A percentile compares a stretch with the other conserved stretches of the same genome.
Evolutionary conservation across 78 protist genomes (phyloP).

Genomic region (Dictyostelium brefeldianum): DNA sequence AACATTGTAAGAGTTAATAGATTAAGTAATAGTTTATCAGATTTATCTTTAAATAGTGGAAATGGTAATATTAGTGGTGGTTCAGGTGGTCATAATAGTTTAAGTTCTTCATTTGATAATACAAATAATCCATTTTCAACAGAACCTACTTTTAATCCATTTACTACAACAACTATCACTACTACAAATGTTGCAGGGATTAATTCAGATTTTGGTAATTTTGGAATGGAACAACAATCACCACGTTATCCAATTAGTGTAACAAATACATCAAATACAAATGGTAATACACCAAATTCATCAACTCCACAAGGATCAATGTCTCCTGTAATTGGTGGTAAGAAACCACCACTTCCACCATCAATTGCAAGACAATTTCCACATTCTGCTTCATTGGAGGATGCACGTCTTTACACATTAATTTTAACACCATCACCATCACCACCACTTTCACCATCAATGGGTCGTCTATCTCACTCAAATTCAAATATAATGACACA

Average conservation of each 20-base stretch:
- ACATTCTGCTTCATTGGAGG: slow-evolving; percentile 77
- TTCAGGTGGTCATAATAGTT: background rate
- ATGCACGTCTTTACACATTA: slow-evolving; percentile 55
- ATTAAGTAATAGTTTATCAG: background rate
- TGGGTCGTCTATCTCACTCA: slow-evolving; percentile 40
- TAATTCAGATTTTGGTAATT: background rate
- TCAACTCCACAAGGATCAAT: background rate
- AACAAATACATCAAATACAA: background rate
- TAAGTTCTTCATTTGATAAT: background rate
- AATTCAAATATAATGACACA: background rate
- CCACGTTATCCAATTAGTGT: background rate
- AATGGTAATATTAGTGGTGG: background rate
- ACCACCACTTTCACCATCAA: slow-evolving; percentile 69
- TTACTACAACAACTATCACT: background rate
- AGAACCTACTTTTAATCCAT: slow-evolving; percentile 71
- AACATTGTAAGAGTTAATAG: background rate
- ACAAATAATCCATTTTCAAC: slow-evolving; percentile 34
- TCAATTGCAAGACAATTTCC: slow-evolving; percentile 20
- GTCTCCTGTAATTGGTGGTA: slow-evolving; percentile 24
- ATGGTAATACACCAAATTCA: background rate
- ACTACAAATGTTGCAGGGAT: background rate
- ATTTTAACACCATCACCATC: slow-evolving; percentile 54
- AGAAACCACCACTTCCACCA: slow-evolving; percentile 19
- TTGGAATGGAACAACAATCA: background rate
- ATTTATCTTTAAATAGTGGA: background rate